Evolutionary conservation across 2,329 filamentous ascomycete species (phyloP).

Genomic region (Byssochlamys sp.): DNA sequence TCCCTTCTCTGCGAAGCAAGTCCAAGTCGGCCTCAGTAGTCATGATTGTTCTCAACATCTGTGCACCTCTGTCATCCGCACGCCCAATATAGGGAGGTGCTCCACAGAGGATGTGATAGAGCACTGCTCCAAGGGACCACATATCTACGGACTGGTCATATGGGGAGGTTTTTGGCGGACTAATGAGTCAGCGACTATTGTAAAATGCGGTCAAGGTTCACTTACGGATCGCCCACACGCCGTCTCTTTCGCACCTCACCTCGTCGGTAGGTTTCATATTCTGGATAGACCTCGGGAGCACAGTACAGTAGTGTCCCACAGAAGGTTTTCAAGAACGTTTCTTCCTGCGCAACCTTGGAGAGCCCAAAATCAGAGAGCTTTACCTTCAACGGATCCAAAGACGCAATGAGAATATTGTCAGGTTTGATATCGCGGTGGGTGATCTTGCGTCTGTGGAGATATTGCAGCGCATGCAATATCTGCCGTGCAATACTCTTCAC

Average conservation of each 20-base stretch:
- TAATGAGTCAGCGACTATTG: conserved; percentile 17
- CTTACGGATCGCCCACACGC: conserved; percentile 42
- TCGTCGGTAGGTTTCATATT: conserved; percentile 58
- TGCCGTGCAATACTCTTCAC: conserved; percentile 60
- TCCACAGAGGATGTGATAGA: conserved; percentile 76
- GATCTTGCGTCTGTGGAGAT: conserved; percentile 78
- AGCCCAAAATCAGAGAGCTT: conserved; percentile 95
- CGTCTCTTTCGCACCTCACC: conserved; percentile 54
- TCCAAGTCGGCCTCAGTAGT: conserved; percentile 57
- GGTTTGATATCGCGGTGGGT: conserved; percentile 98
- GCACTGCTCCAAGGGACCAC: conserved; percentile 87
- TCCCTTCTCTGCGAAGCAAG: conserved; percentile 48
- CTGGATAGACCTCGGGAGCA: conserved; percentile 89
- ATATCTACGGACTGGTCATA: conserved; percentile 91
- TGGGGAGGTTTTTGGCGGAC: conserved; percentile 45
- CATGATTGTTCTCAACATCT: conserved; percentile 76
- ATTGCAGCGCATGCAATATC: conserved; percentile 70
- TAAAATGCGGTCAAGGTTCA: conserved; percentile 3
- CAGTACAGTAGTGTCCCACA: conserved; percentile 94
- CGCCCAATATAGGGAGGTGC: conserved; percentile 72
- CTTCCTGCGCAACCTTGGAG: conserved; percentile 84
- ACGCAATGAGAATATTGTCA: conserved; percentile 85
- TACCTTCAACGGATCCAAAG: conserved; percentile 62
- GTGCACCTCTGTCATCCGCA: conserved; percentile 63
- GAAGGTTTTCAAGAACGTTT: conserved; percentile 90